Conservation (phyloP, 257 asterid species). For the Paulownia fortunei region DNA sequence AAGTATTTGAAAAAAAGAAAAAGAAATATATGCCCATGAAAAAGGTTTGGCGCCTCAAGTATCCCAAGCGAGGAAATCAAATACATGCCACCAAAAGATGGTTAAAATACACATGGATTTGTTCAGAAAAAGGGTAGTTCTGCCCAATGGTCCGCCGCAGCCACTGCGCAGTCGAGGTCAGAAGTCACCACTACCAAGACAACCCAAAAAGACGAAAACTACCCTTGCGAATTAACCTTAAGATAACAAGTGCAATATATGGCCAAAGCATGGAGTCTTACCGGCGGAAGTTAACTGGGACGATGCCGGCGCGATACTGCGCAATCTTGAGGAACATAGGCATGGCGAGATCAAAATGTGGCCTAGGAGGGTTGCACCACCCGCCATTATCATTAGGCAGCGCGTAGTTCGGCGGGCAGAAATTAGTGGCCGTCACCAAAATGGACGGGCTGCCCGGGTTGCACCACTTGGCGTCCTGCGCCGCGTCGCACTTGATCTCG, state of each 20-base stretch:
- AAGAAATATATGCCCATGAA: no score
- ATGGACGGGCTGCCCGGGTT: constrained; percentile 52
- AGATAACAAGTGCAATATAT: neutral
- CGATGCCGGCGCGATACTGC: constrained; percentile 54
- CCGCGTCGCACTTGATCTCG: constrained; percentile 53
- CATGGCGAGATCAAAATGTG: constrained; percentile 59
- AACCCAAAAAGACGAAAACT: neutral
- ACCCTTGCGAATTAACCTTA: neutral
- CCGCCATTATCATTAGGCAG: constrained; percentile 55
- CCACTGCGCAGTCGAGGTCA: no score
- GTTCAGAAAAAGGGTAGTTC: neutral
- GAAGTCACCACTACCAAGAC: neutral
- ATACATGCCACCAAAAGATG: no score
- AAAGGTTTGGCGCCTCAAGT: no score
- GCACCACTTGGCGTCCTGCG: constrained; percentile 49
- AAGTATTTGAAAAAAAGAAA: neutral
- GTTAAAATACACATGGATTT: no score
- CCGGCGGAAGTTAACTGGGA: constrained; percentile 58
- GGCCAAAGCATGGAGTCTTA: neutral
- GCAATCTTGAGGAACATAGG: constrained; percentile 57
- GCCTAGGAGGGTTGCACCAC: constrained; percentile 59
- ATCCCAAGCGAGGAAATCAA: no score
- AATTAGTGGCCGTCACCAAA: constrained; percentile 50
- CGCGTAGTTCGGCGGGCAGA: constrained; percentile 57
- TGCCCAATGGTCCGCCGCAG: no score